Evolutionary conservation across 2,329 filamentous ascomycete species (phyloP).

Genomic region (Fusarium domesticum): DNA sequence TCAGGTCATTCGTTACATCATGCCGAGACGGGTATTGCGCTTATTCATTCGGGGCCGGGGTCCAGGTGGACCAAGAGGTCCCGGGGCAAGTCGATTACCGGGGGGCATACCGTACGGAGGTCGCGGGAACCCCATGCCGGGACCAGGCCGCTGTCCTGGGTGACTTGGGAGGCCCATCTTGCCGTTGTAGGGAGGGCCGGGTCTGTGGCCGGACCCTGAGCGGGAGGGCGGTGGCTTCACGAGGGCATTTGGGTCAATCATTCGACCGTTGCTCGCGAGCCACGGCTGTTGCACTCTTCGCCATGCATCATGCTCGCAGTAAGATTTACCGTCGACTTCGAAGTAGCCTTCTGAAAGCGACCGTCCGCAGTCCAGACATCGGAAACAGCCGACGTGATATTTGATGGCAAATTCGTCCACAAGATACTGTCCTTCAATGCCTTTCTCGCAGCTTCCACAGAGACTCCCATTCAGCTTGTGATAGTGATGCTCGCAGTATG

Average conservation of each 20-base stretch:
- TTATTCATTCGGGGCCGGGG: slow-evolving; percentile 56
- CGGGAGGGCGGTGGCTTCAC: slow-evolving; percentile 16
- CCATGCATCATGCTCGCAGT: slow-evolving; percentile 84
- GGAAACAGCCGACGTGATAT: slow-evolving; percentile 84
- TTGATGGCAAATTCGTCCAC: slow-evolving; percentile 77
- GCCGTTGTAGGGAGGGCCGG: slow-evolving; percentile 14
- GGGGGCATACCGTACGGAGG: slow-evolving; percentile 27
- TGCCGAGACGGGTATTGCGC: slow-evolving; percentile 58
- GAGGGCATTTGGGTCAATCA: slow-evolving; percentile 9
- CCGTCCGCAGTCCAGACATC: slow-evolving; percentile 72
- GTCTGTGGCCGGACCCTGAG: slow-evolving; percentile 20
- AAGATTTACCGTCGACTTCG: slow-evolving; percentile 75
- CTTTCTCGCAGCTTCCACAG: slow-evolving; percentile 73
- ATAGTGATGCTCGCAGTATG: slow-evolving; percentile 90
- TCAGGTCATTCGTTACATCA: slow-evolving; percentile 45
- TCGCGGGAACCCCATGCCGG: slow-evolving; percentile 23
- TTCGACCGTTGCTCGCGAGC: slow-evolving; percentile 4
- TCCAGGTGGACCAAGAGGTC: slow-evolving; percentile 31
- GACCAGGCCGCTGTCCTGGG: slow-evolving; percentile 22
- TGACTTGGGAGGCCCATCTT: slow-evolving; percentile 28
- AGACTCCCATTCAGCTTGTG: slow-evolving; percentile 86
- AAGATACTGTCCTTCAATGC: slow-evolving; percentile 91
- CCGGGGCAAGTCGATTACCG: slow-evolving; percentile 30
- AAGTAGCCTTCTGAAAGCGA: slow-evolving; percentile 84
- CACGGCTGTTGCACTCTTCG: slow-evolving; percentile 43